Conservation (phyloP, 2,329 filamentous ascomycete species). For the Cercospora sojina region DNA sequence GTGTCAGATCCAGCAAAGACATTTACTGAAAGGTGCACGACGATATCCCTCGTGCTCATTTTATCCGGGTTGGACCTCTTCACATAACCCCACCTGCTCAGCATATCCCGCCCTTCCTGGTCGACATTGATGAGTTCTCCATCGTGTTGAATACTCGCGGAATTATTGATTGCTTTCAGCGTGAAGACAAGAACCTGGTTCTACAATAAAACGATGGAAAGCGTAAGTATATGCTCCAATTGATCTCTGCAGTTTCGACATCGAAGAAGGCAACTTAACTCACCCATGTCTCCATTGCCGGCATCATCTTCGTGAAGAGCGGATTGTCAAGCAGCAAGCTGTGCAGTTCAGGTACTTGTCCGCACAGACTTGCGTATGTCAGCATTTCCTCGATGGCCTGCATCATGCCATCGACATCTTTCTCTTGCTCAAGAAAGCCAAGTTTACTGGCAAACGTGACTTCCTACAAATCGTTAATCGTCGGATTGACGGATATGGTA, state of each 20-base stretch:
- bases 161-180: neutral
- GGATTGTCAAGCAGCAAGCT: neutral
- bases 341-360: neutral
- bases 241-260: neutral
- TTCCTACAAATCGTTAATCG: slow-evolving; percentile 5
- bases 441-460: slow-evolving; percentile 13
- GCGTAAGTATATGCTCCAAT: neutral
- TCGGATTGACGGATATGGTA: neutral
- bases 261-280: neutral
- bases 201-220: neutral
- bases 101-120: neutral
- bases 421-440: slow-evolving; percentile 16
- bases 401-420: slow-evolving; percentile 12
- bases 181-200: slow-evolving; percentile 1
- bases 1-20: slow-evolving; percentile 11
- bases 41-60: slow-evolving; percentile 1
- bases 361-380: neutral
- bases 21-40: neutral
- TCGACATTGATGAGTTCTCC: neutral
- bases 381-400: neutral
- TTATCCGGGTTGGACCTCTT: neutral
- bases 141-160: neutral
- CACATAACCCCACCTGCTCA: neutral
- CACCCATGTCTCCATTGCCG: neutral
- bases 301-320: neutral